Percentiles rank a stretch among this genome's conserved stretches.
phyloP scores from a whole-genome alignment of 2,329 filamentous ascomycete species.

The Cytospora mali region DNA sequence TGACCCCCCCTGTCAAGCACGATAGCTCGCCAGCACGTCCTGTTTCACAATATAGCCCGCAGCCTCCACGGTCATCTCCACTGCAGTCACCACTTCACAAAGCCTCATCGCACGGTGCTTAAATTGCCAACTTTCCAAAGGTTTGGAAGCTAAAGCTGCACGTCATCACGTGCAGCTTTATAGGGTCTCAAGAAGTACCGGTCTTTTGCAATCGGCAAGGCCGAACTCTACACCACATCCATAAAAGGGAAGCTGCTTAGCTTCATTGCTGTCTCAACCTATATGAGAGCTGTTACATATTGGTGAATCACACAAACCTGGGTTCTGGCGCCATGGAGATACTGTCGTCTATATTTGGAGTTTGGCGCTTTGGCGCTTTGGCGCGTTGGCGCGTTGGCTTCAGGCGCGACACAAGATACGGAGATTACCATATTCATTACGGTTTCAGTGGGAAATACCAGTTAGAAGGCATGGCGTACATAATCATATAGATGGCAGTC shows the following conservation, averaged over 20 bases:
- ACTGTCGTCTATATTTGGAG: background rate
- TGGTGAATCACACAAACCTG: background rate
- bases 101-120: background rate
- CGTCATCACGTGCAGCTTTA: background rate
- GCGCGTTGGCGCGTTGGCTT: no score
- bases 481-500: constrained; percentile 11
- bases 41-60: constrained; percentile 15
- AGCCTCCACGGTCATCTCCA: constrained; percentile 11
- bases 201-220: background rate
- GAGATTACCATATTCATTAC: no score
- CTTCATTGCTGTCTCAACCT: background rate
- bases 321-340: background rate
- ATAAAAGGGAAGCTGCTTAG: background rate
- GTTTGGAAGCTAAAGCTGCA: background rate
- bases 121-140: background rate
- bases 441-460: background rate
- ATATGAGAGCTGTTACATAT: background rate
- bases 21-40: constrained; percentile 34
- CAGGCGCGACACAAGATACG: background rate
- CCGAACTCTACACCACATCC: background rate
- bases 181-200: background rate
- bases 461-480: constrained; percentile 11
- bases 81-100: constrained; percentile 1
- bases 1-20: constrained; percentile 64
- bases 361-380: background rate